Evolutionary conservation across 2,329 filamentous ascomycete genomes (phyloP).

Genomic region (Xylaria sp.): DNA sequence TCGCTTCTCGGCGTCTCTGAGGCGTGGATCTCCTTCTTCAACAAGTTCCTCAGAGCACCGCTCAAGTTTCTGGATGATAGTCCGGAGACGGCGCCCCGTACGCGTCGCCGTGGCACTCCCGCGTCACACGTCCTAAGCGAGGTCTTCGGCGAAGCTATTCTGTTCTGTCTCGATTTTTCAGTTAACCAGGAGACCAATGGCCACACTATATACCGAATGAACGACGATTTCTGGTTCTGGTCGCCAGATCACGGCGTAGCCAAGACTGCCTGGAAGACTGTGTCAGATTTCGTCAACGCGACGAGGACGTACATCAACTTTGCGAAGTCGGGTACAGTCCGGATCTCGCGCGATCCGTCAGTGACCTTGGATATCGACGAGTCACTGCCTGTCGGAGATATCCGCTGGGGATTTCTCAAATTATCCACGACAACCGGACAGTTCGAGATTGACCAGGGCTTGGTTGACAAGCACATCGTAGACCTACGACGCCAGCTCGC

Average conservation of each 20-base stretch:
- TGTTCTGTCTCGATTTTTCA: constrained; percentile 74
- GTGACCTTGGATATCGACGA: constrained; percentile 43
- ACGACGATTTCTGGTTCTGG: constrained; percentile 77
- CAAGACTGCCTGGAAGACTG: constrained; percentile 68
- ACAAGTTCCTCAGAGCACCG: constrained; percentile 67
- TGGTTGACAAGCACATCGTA: constrained; percentile 68
- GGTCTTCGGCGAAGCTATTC: constrained; percentile 67
- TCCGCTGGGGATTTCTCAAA: constrained; percentile 67
- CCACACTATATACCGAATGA: constrained; percentile 67
- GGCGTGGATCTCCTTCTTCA: constrained; percentile 69
- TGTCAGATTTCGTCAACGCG: constrained; percentile 64
- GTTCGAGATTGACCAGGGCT: constrained; percentile 68
- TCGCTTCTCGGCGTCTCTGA: constrained; percentile 68
- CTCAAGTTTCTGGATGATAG: constrained; percentile 68
- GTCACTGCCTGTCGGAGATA: constrained; percentile 59
- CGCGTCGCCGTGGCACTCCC: constrained; percentile 67
- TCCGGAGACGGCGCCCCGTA: constrained; percentile 54
- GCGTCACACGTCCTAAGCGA: constrained; percentile 69
- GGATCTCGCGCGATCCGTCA: constrained; percentile 50
- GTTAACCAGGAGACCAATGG: constrained; percentile 68
- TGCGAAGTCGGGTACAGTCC: constrained; percentile 61
- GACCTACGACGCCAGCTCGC: constrained; percentile 69
- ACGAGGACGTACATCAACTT: constrained; percentile 69
- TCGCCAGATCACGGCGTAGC: constrained; percentile 62
- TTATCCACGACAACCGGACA: constrained; percentile 63